Evolutionary conservation across 1,284 basidiomycete species (phyloP), one percentile per base, ranked within the genome.

Genomic region (Ceratobasidium sp.): DNA sequence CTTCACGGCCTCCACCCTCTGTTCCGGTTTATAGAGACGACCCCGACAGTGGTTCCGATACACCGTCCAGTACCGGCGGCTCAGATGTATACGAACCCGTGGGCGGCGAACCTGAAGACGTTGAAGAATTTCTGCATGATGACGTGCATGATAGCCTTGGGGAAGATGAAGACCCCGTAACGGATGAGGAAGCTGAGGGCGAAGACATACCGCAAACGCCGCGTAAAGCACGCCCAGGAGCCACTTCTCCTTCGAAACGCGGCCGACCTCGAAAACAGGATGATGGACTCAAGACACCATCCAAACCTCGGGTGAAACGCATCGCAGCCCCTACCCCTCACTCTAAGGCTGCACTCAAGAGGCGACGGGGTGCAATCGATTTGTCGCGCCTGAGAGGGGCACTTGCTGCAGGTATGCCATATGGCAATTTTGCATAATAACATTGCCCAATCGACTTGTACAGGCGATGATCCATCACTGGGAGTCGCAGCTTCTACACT

Each of bases 261-360:
- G 43, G 68, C 37, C n/a, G 65, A 48, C 31, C 63, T 27, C 51
- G 37, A 43, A 58, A 56, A 29, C 41, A 62, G 3, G 31, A 65
- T 22, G 59, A 46, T 43, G 43, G 39, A 27, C 69, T 66, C 43
- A 71, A 62, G 24, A 76, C 76, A 2, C 76, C 76, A 0, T 74
- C 64, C 16, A 54, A 56, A 22, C 56, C 63, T n/a, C 73, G 73
- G 24, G 19, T 22, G 48, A 75, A 75, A 31, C 66, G 59, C 5
- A 75, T 75, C 27, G 74, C 84, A 0, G 86, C 86, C 34, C 89
- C 90, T 4, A 91, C 90, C 0, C 90, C 90, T 22, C 89, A 90
- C 79, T 90, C 90, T 9, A 90, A 90, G 79, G 86, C 86, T 3
- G 86, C 87, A 6, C 83, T 90, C 5, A 66, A 49, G 48, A 75